Evolutionary conservation across 1,139 yeast species (phyloP).

Genomic region (Candida tropicalis): DNA sequence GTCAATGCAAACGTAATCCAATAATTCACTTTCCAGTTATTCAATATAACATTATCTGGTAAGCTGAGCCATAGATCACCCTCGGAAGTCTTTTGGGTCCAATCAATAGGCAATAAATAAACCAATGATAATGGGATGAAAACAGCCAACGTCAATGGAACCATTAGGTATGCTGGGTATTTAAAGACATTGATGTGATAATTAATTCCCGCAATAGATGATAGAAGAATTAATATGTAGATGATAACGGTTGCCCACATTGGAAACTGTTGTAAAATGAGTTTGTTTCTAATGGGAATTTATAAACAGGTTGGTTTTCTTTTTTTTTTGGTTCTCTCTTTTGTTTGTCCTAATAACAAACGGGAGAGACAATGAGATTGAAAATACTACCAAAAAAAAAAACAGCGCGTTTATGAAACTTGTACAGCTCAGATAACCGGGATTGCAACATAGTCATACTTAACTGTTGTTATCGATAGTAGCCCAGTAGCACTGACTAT

Average conservation of each 20-base stretch:
- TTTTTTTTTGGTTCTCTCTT: too few species aligned
- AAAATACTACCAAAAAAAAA: too few species aligned
- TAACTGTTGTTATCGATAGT: too few species aligned
- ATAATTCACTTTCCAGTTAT: slow-evolving; percentile 72
- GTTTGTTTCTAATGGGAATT: too few species aligned
- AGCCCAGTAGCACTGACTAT: too few species aligned
- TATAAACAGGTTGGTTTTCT: too few species aligned
- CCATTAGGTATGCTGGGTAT: slow-evolving; percentile 36
- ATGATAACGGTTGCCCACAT: slow-evolving; percentile 38
- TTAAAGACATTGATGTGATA: slow-evolving; percentile 39
- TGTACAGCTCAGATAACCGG: too few species aligned
- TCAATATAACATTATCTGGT: slow-evolving; percentile 49
- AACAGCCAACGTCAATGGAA: slow-evolving; percentile 43
- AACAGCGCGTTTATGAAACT: too few species aligned
- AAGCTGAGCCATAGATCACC: slow-evolving; percentile 27
- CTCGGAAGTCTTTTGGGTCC: slow-evolving; percentile 31
- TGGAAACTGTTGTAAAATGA: too few species aligned
- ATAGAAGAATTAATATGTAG: slow-evolving; percentile 30
- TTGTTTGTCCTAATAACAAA: too few species aligned
- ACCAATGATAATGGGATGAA: slow-evolving; percentile 46
- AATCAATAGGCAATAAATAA: slow-evolving; percentile 44
- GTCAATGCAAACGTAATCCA: slow-evolving; percentile 81
- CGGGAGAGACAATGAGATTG: too few species aligned
- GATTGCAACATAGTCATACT: too few species aligned
- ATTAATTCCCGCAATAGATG: slow-evolving; percentile 39